phyloP scores from a whole-genome alignment of 1,284 basidiomycete species.

The Leccinum griseonigrum region DNA sequence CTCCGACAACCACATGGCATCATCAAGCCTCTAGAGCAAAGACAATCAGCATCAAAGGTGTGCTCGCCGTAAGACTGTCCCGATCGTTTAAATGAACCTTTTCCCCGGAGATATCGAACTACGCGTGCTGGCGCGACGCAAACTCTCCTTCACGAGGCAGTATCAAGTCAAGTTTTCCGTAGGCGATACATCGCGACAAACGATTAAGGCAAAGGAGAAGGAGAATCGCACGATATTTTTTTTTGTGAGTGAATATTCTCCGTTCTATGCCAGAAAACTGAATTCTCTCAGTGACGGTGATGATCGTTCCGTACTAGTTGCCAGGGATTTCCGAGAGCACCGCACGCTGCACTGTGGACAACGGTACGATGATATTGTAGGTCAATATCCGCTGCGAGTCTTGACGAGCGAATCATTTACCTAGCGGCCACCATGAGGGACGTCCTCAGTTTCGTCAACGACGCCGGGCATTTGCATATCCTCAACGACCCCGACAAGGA shows the following conservation, averaged over 20 bases:
- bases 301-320: too few species aligned
- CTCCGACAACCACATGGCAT: constrained; percentile 87
- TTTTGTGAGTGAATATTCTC: too few species aligned
- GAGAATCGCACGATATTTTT: neutral
- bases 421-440: too few species aligned
- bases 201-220: neutral
- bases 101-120: neutral
- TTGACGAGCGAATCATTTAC: too few species aligned
- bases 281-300: too few species aligned
- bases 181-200: neutral
- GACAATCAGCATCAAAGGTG: neutral
- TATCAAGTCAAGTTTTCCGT: neutral
- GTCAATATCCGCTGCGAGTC: too few species aligned
- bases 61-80: constrained; percentile 38
- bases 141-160: neutral
- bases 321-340: constrained; percentile 32
- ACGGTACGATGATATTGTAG: too few species aligned
- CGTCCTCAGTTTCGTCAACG: too few species aligned
- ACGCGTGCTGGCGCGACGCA: neutral
- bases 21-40: constrained; percentile 58
- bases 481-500: too few species aligned
- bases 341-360: too few species aligned
- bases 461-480: too few species aligned
- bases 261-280: too few species aligned
- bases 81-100: neutral